Evolutionary conservation across 2,329 filamentous ascomycete genomes (phyloP), one percentile per base, ranked within the genome.

Genomic region (Xylariaceae sp.): DNA sequence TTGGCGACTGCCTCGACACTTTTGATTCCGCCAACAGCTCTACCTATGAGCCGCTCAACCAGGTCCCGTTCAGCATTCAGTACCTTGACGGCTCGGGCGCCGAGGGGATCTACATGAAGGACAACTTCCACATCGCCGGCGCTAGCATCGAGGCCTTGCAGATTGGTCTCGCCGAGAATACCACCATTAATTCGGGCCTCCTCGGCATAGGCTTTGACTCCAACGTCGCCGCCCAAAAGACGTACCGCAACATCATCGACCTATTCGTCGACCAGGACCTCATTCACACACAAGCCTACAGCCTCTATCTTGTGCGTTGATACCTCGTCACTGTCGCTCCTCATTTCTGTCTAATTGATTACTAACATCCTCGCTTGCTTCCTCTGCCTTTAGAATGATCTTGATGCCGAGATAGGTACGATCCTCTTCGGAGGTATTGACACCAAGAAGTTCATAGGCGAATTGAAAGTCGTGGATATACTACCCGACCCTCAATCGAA

Each of bases 391-490:
- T 48, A 74, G 50, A 75, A 78, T 60, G 74, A 79, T 64, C 65
- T 74, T 32, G 76, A 81, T 49, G 77, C 83, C 4, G 77, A 76
- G 21, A 79, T 76, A 0, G 86, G 86, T 40, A 80, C 75, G 57
- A 81, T 88, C 57, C 73, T 89, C 13, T 88, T 89, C 60, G 86
- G 86, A 53, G 86, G 85, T 45, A 76, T 88, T 52, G 85, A 89
- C 70, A 84, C 78, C 1, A 77, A 76, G 55, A 88, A 88, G 69
- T 89, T 81, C 70, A 73, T 76, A 3, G 85, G 84, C 50, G 61
- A 71, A 12, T 74, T 88, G 2, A 63, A 74, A 39, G 76, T 76
- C 6, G 67, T 87, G 3, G 80, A 82, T 7, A 79, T 87, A 57
- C 67, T 80, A 49, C 71, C 69, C 37, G 68, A 71, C n/a, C 71